Conservation (phyloP, 257 asterid genomes). For the Rehmannia glutinosa region DNA sequence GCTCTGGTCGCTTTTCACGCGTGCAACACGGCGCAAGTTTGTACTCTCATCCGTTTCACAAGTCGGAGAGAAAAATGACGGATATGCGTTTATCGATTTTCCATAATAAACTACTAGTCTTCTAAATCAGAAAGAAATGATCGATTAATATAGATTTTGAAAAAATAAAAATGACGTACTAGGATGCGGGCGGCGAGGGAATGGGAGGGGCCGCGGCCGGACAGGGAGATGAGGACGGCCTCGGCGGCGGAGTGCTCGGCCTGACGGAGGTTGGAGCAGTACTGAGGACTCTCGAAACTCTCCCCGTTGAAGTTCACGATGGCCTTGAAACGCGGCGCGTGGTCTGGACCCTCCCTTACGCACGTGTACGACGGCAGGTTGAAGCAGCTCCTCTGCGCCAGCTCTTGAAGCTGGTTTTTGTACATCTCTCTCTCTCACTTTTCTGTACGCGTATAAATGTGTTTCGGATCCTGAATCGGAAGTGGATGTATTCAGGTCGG, state of each 20-base stretch:
- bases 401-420: constrained; percentile 94
- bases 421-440: constrained; percentile 36
- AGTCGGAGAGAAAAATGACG: not conserved
- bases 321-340: constrained; percentile 89
- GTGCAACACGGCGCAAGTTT: constrained; percentile 10
- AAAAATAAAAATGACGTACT: constrained; percentile 19
- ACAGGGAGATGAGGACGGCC: constrained; percentile 61
- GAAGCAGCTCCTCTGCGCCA: constrained; percentile 93
- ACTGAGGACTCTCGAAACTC: constrained; percentile 53
- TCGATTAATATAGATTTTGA: not conserved
- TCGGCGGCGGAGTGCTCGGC: constrained; percentile 93
- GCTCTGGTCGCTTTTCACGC: no score
- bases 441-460: no score
- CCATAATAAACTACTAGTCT: no score
- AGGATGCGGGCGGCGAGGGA: constrained; percentile 73
- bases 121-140: not conserved
- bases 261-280: constrained; percentile 66
- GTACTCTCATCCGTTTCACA: not conserved
- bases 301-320: constrained; percentile 74
- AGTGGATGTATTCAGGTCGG: not conserved
- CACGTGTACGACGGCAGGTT: constrained; percentile 74
- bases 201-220: constrained; percentile 58
- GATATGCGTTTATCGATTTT: not conserved
- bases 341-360: constrained; percentile 82
- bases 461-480: not conserved